Evolutionary conservation across 768 basidiomycete genomes (phyloP), one percentile per base, ranked within the genome.

Genomic region (Psilocybe sp.): DNA sequence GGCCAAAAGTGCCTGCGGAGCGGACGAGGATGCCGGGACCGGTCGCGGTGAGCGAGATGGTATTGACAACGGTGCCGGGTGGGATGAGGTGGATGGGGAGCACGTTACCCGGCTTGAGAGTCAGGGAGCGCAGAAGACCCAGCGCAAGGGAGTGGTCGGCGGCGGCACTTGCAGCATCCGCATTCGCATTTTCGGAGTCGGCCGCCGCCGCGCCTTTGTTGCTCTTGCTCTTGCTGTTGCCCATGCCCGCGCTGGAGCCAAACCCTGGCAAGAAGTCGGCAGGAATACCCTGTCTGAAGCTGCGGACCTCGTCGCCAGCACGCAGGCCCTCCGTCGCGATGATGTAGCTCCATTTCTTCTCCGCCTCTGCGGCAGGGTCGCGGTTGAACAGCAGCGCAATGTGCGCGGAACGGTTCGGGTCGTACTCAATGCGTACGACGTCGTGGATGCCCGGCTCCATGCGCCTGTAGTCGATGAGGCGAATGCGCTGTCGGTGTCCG

Each of bases 351-450:
- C 88, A 96, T 59, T 72, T 77, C 52, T 78, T 72, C 52, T 50
- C 66, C 1, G 81, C 87, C 52, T 77, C 73, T 31, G 79, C 75
- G 8, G 63, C 64, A 3, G 75, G 65, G 56, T 83, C 73, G 44
- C 85, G 74, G 62, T 81, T 85, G 63, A 77, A 77, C 62, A 98
- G 64, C 52, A 99, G 79, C 2, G 97, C 96, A 62, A 99, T 96
- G 66, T 99, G 97, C 6, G 91, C 92, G 33, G 86, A 89, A 39
- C 97, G 79, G 4, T 89, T 89, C 0, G 97, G 97, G 73, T 98
- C 97, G 62, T 96, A 99, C 71, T 98, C 97, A 57, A 99, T 91
- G 41, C 97, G 81, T 3, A 95, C 79, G 40, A 98, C 93, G 57
- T 95, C 90, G 61, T 91, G 89, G 33, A 85, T 71, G 8, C 96